Percentiles rank a stretch among this genome's conserved stretches.
phyloP scores from a whole-genome alignment of 768 basidiomycete genomes.

The Suillus tomentosus region DNA sequence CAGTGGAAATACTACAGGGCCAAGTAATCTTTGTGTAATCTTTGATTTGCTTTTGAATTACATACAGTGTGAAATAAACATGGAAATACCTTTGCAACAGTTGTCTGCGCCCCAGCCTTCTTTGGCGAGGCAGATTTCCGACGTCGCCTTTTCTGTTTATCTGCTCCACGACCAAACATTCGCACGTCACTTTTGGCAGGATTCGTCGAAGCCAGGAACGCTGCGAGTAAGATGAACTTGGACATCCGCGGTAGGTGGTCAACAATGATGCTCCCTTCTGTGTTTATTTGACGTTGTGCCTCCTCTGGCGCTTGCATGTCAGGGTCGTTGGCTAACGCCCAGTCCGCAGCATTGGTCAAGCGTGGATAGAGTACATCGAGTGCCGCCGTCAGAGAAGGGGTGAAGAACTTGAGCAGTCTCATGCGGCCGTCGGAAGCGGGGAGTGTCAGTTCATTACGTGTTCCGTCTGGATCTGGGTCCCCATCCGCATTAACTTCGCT shows the following conservation, averaged over 20 bases:
- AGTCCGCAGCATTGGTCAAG: slow-evolving; percentile 60
- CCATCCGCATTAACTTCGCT: slow-evolving; percentile 23
- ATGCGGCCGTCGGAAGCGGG: slow-evolving; percentile 64
- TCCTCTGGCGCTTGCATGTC: slow-evolving; percentile 21
- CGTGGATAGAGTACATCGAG: slow-evolving; percentile 72
- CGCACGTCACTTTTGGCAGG: slow-evolving; percentile 77
- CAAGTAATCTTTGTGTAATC: slow-evolving; percentile 78
- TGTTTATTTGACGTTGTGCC: slow-evolving; percentile 4
- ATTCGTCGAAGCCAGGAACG: slow-evolving; percentile 84
- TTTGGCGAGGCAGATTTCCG: slow-evolving; percentile 41
- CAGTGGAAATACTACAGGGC: slow-evolving; percentile 75
- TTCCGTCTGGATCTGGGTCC: slow-evolving; percentile 21
- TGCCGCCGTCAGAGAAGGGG: slow-evolving; percentile 59
- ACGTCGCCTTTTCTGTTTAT: slow-evolving; percentile 63
- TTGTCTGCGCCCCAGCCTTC: slow-evolving; percentile 41
- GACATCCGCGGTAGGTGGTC: slow-evolving; percentile 61
- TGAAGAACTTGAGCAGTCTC: slow-evolving; percentile 65
- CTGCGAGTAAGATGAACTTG: slow-evolving; percentile 74
- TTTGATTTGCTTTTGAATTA: slow-evolving; percentile 27
- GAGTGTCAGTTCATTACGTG: slow-evolving; percentile 30
- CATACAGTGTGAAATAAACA: slow-evolving; percentile 3
- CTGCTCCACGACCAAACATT: slow-evolving; percentile 77
- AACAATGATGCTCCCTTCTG: slow-evolving; percentile 21
- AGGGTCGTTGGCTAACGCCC: slow-evolving; percentile 57
- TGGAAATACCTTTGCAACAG: slow-evolving; percentile 46